Base-by-base conservation (phyloP, 2,329 filamentous ascomycete species). In the Davidsoniella eucalypti region DNA sequence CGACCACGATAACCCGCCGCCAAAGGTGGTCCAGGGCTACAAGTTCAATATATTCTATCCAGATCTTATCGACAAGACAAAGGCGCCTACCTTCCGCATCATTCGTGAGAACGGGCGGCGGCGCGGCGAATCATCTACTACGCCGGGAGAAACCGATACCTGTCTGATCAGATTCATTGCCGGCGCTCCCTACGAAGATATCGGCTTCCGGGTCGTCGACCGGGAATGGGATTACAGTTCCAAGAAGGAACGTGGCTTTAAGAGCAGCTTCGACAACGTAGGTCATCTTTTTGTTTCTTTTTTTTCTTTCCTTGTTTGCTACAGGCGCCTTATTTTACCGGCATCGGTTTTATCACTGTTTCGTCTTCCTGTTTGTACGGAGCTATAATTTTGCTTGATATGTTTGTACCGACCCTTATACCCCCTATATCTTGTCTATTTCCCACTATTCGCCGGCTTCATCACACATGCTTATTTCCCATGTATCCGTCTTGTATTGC, bases 31-130 rank as follows among this genome's bases (percentile, higher is more conserved):
- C 9, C 92, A 98, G 64, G 92, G 92, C 51, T 98, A 98, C 72
- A 95, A 94, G 64, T 98, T 98, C 73, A 96, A 98, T 67, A 90
- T 98, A 47, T 98, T 98, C 67, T 98, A 98, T 61, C 92, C 92
- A 0, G 92, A 98, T 58, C 77, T 98, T 29, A 87, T 96, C 59
- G 88, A 96, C 69, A 94, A 90, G 67, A 78, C 82, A 29, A 94
- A 88, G 65, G 88, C 92, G 1, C 92, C 92, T 8, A 96, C 88
- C 0, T 98, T 93, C 67, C 86, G 86, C 62, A 96, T 98, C 57
- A 86, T 95, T 60, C 82, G 92, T 39, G 92, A 96, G 65, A 80
- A 92, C 60, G 92, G 92, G 14, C 75, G 92, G 52, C 83, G 84
- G 62, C 78, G 86, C 53, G 92, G 92, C 21, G 85, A 98, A 65